Base-by-base conservation (phyloP, 2,329 filamentous ascomycete genomes). In the Intubia oerlemansii region DNA sequence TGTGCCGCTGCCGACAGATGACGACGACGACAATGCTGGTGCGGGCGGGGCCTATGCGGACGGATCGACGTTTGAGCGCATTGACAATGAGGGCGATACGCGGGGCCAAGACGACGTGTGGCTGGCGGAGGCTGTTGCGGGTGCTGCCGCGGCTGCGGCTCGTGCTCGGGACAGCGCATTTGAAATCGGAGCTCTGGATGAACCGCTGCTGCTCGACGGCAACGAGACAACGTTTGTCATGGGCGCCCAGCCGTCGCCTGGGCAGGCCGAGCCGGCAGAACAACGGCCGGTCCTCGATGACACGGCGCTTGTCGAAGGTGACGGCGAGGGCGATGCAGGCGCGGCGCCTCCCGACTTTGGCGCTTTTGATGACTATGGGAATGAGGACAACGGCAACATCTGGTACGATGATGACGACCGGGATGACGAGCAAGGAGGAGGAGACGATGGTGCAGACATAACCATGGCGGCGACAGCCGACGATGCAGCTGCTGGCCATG, bases 141-240 rank as follows among this genome's bases (percentile, higher is more conserved):
- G n/a, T n/a, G n/a, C n/a, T n/a, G n/a, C n/a, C n/a, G n/a, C n/a
- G n/a, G n/a, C n/a, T n/a, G n/a, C n/a, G n/a, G n/a, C n/a, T n/a
- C n/a, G n/a, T n/a, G n/a, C n/a, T n/a, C n/a, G n/a, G n/a, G n/a
- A n/a, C n/a, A n/a, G n/a, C n/a, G n/a, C n/a, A n/a, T n/a, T n/a
- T n/a, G n/a, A n/a, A n/a, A n/a, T n/a, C n/a, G n/a, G n/a, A n/a
- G n/a, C n/a, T n/a, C n/a, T n/a, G n/a, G n/a, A n/a, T n/a, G n/a
- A n/a, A n/a, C n/a, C n/a, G n/a, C n/a, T n/a, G 11, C 59, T 59
- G 2, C 43, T 53, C 0, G 51, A 52, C 7, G 51, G 53, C 7
- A 57, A 58, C 25, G 59, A 64, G 39, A 64, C 52, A 8, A 64
- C 61, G 0, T 63, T 66, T 24, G 14, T 38, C 16, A 20, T 39